phyloP scores from a whole-genome alignment of 345 rosid species.

The Euphorbia peplus region DNA sequence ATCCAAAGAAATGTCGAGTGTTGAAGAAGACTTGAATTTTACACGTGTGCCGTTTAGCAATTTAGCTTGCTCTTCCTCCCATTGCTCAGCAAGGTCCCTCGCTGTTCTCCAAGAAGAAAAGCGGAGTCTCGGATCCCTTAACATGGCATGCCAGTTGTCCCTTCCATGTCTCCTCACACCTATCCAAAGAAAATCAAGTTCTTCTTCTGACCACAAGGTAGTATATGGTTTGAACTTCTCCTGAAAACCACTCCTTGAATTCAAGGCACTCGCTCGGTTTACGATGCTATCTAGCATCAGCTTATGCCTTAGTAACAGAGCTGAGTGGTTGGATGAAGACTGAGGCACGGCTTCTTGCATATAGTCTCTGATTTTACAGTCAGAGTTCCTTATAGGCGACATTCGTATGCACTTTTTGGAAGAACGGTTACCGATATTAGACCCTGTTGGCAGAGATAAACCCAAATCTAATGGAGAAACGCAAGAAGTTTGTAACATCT shows the following conservation, averaged over 20 bases:
- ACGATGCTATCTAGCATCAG: conserved; percentile 37
- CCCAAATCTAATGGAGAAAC: conserved; percentile 27
- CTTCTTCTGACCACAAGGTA: conserved; percentile 47
- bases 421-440: conserved; percentile 17
- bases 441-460: conserved; percentile 26
- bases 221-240: conserved; percentile 21
- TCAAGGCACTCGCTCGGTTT: conserved; percentile 23
- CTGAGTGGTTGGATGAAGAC: conserved; percentile 20
- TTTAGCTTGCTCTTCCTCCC: conserved; percentile 46
- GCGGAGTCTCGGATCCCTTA: conserved; percentile 38
- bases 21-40: conserved; percentile 16
- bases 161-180: conserved; percentile 53
- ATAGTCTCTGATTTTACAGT: conserved; percentile 16
- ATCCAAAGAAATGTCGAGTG: conserved; percentile 18
- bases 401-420: conserved; percentile 12
- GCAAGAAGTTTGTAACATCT: conserved; percentile 16
- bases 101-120: conserved; percentile 39
- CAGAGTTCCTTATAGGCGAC: conserved; percentile 14
- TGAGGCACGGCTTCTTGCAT: conserved; percentile 22
- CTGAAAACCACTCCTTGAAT: conserved; percentile 26
- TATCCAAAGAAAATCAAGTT: conserved; percentile 50
- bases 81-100: conserved; percentile 39
- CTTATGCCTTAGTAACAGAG: conserved; percentile 32
- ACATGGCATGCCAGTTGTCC: conserved; percentile 44
- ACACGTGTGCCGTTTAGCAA: conserved; percentile 24